A percentile compares a stretch with the other conserved stretches of the same genome.
Evolutionary conservation across 2,329 filamentous ascomycete species (phyloP).

Genomic region (Thielaviopsis ethacetica): DNA sequence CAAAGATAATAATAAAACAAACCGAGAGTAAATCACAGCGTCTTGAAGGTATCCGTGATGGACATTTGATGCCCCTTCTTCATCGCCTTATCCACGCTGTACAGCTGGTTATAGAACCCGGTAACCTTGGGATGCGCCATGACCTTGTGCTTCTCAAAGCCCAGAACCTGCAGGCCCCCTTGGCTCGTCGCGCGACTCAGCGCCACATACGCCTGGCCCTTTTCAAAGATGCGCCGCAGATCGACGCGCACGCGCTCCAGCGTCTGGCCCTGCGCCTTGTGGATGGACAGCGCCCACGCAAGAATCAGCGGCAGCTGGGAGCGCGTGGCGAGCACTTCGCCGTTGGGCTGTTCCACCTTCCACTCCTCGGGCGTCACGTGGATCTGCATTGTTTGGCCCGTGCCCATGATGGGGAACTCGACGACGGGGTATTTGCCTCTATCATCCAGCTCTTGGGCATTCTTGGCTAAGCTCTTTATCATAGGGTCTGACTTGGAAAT

Average conservation of each 20-base stretch:
- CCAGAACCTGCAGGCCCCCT: constrained; percentile 68
- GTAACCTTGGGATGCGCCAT: constrained; percentile 84
- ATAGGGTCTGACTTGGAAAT: neutral
- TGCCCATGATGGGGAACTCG: constrained; percentile 55
- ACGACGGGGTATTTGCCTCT: constrained; percentile 65
- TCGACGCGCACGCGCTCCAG: constrained; percentile 90
- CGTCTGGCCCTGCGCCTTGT: constrained; percentile 95
- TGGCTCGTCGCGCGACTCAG: constrained; percentile 84
- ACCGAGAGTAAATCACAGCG: neutral
- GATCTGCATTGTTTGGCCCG: constrained; percentile 43
- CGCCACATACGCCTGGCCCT: constrained; percentile 93
- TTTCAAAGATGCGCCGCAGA: constrained; percentile 82
- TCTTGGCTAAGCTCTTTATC: constrained; percentile 35
- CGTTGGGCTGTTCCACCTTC: constrained; percentile 95
- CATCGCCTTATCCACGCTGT: constrained; percentile 46
- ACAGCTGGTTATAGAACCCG: constrained; percentile 70
- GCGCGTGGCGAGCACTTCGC: constrained; percentile 80
- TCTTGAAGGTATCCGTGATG: constrained; percentile 9
- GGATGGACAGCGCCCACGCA: constrained; percentile 92
- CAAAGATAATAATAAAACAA: neutral
- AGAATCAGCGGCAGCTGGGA: constrained; percentile 75
- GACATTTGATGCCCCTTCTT: constrained; percentile 13
- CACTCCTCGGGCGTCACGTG: constrained; percentile 61
- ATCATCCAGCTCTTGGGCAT: constrained; percentile 27
- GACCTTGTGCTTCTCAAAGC: constrained; percentile 80